A percentile compares a stretch with the other conserved stretches of the same genome.
These are phyloP conservation scores for Sporisorium iseilematis-ciliati DNA, from an alignment of 1,284 basidiomycete genomes.

Conservation along the genomic window DNA sequence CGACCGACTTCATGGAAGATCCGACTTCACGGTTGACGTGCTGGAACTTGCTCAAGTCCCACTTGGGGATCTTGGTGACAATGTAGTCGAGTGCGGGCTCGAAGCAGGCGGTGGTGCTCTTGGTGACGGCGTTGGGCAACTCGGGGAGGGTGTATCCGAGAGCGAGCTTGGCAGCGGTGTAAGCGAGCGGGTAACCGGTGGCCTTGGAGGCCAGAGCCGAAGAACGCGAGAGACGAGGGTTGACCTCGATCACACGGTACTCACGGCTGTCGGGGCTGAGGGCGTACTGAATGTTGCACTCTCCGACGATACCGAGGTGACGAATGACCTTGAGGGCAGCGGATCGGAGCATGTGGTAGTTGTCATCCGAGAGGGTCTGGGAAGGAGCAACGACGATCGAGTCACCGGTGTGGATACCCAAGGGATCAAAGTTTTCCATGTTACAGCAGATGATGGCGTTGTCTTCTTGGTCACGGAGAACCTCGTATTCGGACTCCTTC, in stretches of 20 bases:
- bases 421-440: slow-evolving; percentile 99
- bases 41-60: slow-evolving; percentile 98
- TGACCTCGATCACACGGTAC: slow-evolving; percentile 88
- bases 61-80: slow-evolving; percentile 99
- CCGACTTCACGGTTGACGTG: slow-evolving; percentile 93
- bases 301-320: slow-evolving; percentile 97
- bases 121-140: slow-evolving; percentile 97
- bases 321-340: slow-evolving; percentile 97
- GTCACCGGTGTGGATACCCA: slow-evolving; percentile 99
- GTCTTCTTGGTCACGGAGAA: slow-evolving; percentile 95
- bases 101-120: slow-evolving; percentile 99
- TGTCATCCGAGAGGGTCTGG: slow-evolving; percentile 91
- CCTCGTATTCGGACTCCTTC: slow-evolving; percentile 99
- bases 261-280: slow-evolving; percentile 91
- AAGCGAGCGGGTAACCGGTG: slow-evolving; percentile 98
- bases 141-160: slow-evolving; percentile 97
- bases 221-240: slow-evolving; percentile 66
- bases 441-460: slow-evolving; percentile 90
- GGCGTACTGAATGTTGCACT: slow-evolving; percentile 99
- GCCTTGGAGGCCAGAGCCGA: slow-evolving; percentile 96
- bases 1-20: slow-evolving; percentile 98
- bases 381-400: slow-evolving; percentile 99
- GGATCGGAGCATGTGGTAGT: slow-evolving; percentile 98
- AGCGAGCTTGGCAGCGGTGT: slow-evolving; percentile 99
- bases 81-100: slow-evolving; percentile 99